These are phyloP conservation scores for Rhizopogon roseolus DNA, from an alignment of 768 basidiomycete species.

Conservation along the genomic window DNA sequence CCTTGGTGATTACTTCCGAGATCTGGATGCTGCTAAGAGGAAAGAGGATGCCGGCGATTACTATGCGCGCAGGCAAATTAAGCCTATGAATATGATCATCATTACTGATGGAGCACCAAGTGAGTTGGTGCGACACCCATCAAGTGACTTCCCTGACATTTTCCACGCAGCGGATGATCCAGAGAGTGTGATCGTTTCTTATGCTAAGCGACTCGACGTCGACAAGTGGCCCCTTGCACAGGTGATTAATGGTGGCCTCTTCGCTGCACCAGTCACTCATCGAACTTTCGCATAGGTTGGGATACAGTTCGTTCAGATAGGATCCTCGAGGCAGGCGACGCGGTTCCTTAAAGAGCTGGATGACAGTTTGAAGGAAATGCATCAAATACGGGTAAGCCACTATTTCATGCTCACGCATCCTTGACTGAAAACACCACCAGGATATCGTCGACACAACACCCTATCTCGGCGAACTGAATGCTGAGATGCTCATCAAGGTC, in stretches of 20 bases:
- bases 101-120: slow-evolving; percentile 63
- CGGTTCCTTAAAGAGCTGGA: slow-evolving; percentile 52
- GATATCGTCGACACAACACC: slow-evolving; percentile 74
- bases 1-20: slow-evolving; percentile 32
- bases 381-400: slow-evolving; percentile 40
- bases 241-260: slow-evolving; percentile 23
- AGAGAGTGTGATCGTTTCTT: slow-evolving; percentile 39
- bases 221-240: slow-evolving; percentile 48
- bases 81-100: slow-evolving; percentile 54
- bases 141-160: not conserved
- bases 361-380: slow-evolving; percentile 39
- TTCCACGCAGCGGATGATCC: slow-evolving; percentile 44
- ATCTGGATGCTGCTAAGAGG: slow-evolving; percentile 27
- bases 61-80: slow-evolving; percentile 31
- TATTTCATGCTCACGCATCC: not conserved
- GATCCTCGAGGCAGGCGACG: slow-evolving; percentile 35
- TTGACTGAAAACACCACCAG: slow-evolving; percentile 19
- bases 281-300: slow-evolving; percentile 40
- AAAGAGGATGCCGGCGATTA: slow-evolving; percentile 16
- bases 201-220: slow-evolving; percentile 47
- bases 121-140: slow-evolving; percentile 22
- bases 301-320: slow-evolving; percentile 73
- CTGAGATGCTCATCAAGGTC: slow-evolving; percentile 53
- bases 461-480: slow-evolving; percentile 39
- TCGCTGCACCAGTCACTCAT: not conserved